phyloP scores from a whole-genome alignment of 495 filamentous ascomycete species.

The Cairneyella variabilis region DNA sequence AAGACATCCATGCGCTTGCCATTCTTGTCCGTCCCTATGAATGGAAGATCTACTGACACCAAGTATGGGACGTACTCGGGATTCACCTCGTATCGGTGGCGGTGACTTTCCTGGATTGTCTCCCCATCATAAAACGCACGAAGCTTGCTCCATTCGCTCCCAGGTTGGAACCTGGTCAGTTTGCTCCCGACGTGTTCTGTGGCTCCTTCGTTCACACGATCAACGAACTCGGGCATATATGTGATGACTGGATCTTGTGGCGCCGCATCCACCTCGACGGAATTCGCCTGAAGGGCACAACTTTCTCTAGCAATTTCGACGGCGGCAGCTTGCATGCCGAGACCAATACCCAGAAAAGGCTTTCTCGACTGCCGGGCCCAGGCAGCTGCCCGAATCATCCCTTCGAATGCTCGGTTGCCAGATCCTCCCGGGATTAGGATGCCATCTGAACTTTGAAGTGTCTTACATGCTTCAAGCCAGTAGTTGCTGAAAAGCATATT shows the following conservation, averaged over 20 bases:
- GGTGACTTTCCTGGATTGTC: constrained; percentile 60
- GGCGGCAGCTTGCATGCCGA: not conserved
- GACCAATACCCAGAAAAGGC: not conserved
- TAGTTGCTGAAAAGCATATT: not conserved
- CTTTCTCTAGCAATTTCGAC: not conserved
- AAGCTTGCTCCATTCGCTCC: constrained; percentile 75
- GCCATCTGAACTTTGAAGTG: not conserved
- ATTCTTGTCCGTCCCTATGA: constrained; percentile 74
- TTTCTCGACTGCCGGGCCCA: not conserved
- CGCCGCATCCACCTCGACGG: not conserved
- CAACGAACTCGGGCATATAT: not conserved
- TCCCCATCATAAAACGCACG: constrained; percentile 58
- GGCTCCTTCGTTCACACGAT: not conserved
- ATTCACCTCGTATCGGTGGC: constrained; percentile 75
- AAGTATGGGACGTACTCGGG: constrained; percentile 59
- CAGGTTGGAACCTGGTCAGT: constrained; percentile 39
- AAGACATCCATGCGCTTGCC: constrained; percentile 87
- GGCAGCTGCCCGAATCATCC: not conserved
- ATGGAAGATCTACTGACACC: constrained; percentile 52
- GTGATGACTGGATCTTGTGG: not conserved
- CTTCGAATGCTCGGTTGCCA: not conserved
- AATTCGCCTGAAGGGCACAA: not conserved
- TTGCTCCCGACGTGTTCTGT: not conserved
- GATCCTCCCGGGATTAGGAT: not conserved
- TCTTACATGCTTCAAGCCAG: not conserved